Percentiles rank a stretch among this genome's conserved stretches.
Evolutionary conservation across 495 filamentous ascomycete species (phyloP).

Genomic region (Lasiosphaeria miniovina): DNA sequence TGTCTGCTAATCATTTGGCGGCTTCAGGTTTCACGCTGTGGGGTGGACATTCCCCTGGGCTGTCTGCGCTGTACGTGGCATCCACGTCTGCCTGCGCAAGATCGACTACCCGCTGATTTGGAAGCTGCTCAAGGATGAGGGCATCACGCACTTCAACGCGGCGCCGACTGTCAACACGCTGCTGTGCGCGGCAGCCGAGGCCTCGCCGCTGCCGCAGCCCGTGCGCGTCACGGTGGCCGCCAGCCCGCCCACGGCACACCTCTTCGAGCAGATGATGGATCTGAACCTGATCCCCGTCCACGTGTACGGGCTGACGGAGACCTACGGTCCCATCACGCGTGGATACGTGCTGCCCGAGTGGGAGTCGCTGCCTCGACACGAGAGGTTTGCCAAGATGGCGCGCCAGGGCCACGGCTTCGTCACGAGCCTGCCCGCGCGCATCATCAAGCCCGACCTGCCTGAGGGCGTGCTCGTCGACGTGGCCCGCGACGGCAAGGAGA

Average conservation of each 20-base stretch:
- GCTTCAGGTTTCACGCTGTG: constrained; percentile 76
- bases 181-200: constrained; percentile 73
- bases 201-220: constrained; percentile 61
- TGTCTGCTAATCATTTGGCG: not conserved
- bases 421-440: constrained; percentile 73
- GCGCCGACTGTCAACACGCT: constrained; percentile 96
- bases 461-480: constrained; percentile 71
- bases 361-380: constrained; percentile 64
- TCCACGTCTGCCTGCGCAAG: constrained; percentile 91
- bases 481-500: constrained; percentile 74
- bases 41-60: constrained; percentile 91
- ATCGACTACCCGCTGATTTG: constrained; percentile 94
- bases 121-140: constrained; percentile 76
- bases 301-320: constrained; percentile 93
- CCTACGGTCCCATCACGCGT: constrained; percentile 94
- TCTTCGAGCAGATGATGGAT: constrained; percentile 84
- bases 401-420: constrained; percentile 88
- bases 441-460: constrained; percentile 73
- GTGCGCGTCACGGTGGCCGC: constrained; percentile 93
- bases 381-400: constrained; percentile 84
- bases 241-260: constrained; percentile 78
- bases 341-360: constrained; percentile 83
- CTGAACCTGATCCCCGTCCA: constrained; percentile 90
- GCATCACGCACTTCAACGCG: constrained; percentile 91
- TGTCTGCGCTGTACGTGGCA: constrained; percentile 85